These are phyloP conservation scores for Nakazawaea molendinolei DNA, from an alignment of 805 yeast genomes.

Conservation along the genomic window DNA sequence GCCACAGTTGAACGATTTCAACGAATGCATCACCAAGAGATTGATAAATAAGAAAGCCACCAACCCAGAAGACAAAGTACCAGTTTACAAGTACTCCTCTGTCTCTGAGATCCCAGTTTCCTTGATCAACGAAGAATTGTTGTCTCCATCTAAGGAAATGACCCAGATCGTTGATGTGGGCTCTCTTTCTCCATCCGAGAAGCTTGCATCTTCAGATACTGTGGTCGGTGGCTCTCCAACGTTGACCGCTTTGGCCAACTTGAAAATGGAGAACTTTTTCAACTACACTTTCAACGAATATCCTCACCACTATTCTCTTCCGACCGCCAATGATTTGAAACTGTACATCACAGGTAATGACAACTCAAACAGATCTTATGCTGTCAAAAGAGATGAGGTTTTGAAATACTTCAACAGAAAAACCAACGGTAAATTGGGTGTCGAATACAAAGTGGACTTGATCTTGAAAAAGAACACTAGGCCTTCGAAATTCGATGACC, in stretches of 20 bases:
- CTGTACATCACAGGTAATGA: constrained; percentile 65
- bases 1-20: constrained; percentile 39
- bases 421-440: constrained; percentile 53
- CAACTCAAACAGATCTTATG: constrained; percentile 55
- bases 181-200: constrained; percentile 12
- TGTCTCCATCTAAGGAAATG: constrained; percentile 24
- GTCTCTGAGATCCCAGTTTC: constrained; percentile 62
- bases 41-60: constrained; percentile 38
- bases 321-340: constrained; percentile 59
- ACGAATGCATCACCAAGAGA: constrained; percentile 45
- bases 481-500: constrained; percentile 33
- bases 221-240: background rate
- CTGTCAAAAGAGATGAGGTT: constrained; percentile 65
- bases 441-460: constrained; percentile 49
- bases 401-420: constrained; percentile 49
- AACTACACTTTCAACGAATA: constrained; percentile 33
- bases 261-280: constrained; percentile 33
- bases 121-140: constrained; percentile 45
- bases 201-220: background rate
- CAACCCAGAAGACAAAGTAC: constrained; percentile 19
- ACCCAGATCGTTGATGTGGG: constrained; percentile 13
- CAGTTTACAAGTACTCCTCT: constrained; percentile 30
- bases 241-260: constrained; percentile 18
- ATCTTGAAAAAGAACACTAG: constrained; percentile 53
- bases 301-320: constrained; percentile 74